Base-by-base conservation (phyloP, 2,329 filamentous ascomycete species). In the Ceratocystis papillata region DNA sequence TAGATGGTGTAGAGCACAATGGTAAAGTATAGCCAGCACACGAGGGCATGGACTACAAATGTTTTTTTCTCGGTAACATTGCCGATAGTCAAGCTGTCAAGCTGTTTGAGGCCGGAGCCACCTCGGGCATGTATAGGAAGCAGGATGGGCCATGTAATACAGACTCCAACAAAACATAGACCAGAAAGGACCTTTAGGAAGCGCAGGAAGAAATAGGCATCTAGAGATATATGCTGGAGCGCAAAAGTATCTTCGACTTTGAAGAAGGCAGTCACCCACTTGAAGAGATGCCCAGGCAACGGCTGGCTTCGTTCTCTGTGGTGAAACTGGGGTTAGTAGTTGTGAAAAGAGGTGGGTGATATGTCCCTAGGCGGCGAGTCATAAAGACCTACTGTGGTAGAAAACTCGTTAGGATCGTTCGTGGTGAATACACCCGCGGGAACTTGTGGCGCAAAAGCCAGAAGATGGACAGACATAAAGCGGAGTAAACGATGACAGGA, bases 1-100 rank as follows among this genome's bases (percentile, higher is more conserved):
- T 90, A 90, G 65, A 99, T 85, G 72, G 90, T 89, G 76, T 90
- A 93, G 75, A 96, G 86, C 68, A 99, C 81, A 74, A 97, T 96
- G 66, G 84, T 81, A 71, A 96, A 90, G 73, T 92, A 96, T 64
- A 90, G 76, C 83, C 89, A 96, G 0, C 87, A 89, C 41, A 94
- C 79, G 57, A 88, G 80, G n/a, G 84, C 83, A 74, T 96, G 91
- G 0, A 90, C 93, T 72, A 88, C 96, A 73, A 88, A 87, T 69
- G 83, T 83, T 70, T 82, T 83, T 67, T 82, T 81, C 65, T 83
- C 75, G n/a, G 80, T 79, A 37, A 81, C 75, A 66, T 83, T 81
- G 46, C 75, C 70, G 67, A 78, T 73, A 68, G 77, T 77, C 66
- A 78, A 69, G n/a, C 76, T 70, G 65, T 78, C 76, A 41, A 99